Conservation (phyloP, 2,329 filamentous ascomycete species). For the Emericellopsis cladophorae region DNA sequence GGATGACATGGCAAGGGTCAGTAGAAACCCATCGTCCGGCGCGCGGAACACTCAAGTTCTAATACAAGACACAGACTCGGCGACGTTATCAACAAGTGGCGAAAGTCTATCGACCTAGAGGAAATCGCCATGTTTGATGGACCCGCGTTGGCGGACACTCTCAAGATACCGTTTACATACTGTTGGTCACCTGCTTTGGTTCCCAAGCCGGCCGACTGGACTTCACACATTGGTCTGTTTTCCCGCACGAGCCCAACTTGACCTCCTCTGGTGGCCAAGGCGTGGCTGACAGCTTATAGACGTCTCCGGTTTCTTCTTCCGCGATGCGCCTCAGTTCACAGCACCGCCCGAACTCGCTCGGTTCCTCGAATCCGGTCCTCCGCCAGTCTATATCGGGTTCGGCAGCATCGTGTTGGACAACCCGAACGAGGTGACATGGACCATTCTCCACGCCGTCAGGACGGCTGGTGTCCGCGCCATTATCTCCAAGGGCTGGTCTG, state of each 20-base stretch:
- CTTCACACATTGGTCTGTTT: slow-evolving; percentile 28
- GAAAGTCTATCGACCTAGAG: slow-evolving; percentile 49
- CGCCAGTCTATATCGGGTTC: slow-evolving; percentile 55
- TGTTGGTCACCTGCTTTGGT: slow-evolving; percentile 57
- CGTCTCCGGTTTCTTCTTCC: slow-evolving; percentile 10
- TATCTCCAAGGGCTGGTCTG: slow-evolving; percentile 53
- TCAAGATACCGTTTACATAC: slow-evolving; percentile 56
- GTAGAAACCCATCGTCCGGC: background rate
- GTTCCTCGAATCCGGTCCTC: slow-evolving; percentile 42
- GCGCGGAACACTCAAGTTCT: background rate
- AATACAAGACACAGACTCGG: slow-evolving; percentile 32
- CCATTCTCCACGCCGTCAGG: slow-evolving; percentile 47
- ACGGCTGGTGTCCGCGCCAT: slow-evolving; percentile 45
- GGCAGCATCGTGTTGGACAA: slow-evolving; percentile 55
- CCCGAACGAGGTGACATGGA: slow-evolving; percentile 39
- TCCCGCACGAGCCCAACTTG: slow-evolving; percentile 53
- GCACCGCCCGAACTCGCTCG: slow-evolving; percentile 38
- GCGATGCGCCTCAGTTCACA: slow-evolving; percentile 13
- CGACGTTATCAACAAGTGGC: slow-evolving; percentile 60
- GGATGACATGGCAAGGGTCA: slow-evolving; percentile 61
- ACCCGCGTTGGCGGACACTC: slow-evolving; percentile 47
- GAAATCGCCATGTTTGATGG: slow-evolving; percentile 47
- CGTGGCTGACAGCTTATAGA: slow-evolving; percentile 29
- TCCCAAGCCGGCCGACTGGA: slow-evolving; percentile 54
- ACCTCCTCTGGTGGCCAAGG: slow-evolving; percentile 25